Percentiles rank a stretch among this genome's conserved stretches.
Evolutionary conservation across 1,284 basidiomycete genomes (phyloP).

Genomic region (Cutaneotrichosporon sp.): DNA sequence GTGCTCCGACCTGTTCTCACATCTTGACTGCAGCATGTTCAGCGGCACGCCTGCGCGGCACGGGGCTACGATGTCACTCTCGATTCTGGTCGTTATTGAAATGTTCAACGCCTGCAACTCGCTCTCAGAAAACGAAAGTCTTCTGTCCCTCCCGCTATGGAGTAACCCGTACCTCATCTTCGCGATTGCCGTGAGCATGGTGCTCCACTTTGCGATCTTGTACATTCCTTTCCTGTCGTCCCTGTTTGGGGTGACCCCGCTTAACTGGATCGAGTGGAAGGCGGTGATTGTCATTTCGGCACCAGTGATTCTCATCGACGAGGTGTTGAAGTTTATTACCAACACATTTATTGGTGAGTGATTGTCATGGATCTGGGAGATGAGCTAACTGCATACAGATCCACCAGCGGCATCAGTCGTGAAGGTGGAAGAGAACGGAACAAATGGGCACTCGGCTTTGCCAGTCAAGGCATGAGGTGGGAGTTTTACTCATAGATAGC

Average conservation of each 20-base stretch:
- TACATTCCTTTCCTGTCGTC: constrained; percentile 91
- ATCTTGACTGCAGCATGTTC: constrained; percentile 93
- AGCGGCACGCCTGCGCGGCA: constrained; percentile 64
- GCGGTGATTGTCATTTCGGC: constrained; percentile 85
- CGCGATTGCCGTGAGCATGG: constrained; percentile 85
- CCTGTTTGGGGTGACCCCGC: constrained; percentile 85
- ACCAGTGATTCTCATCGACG: constrained; percentile 87
- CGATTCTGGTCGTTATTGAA: constrained; percentile 67
- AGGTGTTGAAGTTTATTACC: constrained; percentile 67
- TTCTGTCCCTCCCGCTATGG: constrained; percentile 84
- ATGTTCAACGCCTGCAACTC: constrained; percentile 99
- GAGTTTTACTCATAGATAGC: no score
- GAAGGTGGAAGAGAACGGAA: no score
- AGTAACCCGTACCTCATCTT: constrained; percentile 86
- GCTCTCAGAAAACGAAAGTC: constrained; percentile 92
- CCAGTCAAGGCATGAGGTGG: not conserved
- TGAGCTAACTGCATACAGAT: constrained; percentile 4
- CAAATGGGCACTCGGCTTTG: constrained; percentile 2
- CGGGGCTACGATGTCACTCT: constrained; percentile 94
- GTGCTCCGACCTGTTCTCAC: constrained; percentile 72
- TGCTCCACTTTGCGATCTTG: constrained; percentile 84
- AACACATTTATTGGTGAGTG: constrained; percentile 13
- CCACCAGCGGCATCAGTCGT: not conserved
- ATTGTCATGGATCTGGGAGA: not conserved
- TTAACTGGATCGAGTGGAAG: constrained; percentile 90